A percentile compares a stretch with the other conserved stretches of the same genome.
Conservation (phyloP, 352 stramenopile species). For the Globisporangium barbulae region DNA sequence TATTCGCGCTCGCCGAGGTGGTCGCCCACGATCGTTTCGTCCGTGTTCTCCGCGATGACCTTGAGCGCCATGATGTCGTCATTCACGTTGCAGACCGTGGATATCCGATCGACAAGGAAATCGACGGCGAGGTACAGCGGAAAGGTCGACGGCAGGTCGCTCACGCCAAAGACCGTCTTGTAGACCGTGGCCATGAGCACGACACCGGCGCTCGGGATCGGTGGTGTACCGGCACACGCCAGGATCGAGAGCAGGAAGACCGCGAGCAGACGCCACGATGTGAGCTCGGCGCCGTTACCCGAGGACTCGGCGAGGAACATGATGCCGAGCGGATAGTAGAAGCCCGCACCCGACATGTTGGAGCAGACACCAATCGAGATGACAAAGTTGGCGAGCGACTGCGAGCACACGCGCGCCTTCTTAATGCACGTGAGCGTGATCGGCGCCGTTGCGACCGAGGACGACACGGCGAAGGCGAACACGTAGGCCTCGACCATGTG, state of each 20-base stretch:
- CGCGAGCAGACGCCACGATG: constrained; percentile 32
- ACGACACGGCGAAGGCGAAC: constrained; percentile 64
- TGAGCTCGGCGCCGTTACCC: constrained; percentile 53
- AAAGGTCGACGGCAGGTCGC: constrained; percentile 47
- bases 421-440: constrained; percentile 64
- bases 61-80: constrained; percentile 79
- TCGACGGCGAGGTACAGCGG: constrained; percentile 57
- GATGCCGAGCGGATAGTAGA: constrained; percentile 62
- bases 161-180: constrained; percentile 53
- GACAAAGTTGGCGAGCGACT: constrained; percentile 73
- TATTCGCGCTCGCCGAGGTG: constrained; percentile 45
- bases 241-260: constrained; percentile 60
- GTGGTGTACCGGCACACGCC: constrained; percentile 44
- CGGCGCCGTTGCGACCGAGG: constrained; percentile 61
- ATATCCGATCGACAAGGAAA: constrained; percentile 62
- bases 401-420: constrained; percentile 56
- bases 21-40: constrained; percentile 60
- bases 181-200: constrained; percentile 66
- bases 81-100: constrained; percentile 74
- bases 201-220: constrained; percentile 46
- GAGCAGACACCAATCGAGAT: constrained; percentile 65
- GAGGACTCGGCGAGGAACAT: constrained; percentile 62
- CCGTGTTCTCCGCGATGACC: constrained; percentile 67
- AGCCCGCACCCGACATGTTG: constrained; percentile 52
- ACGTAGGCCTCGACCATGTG: constrained; percentile 62